phyloP scores from a whole-genome alignment of 768 basidiomycete genomes.

The Russula sp. region DNA sequence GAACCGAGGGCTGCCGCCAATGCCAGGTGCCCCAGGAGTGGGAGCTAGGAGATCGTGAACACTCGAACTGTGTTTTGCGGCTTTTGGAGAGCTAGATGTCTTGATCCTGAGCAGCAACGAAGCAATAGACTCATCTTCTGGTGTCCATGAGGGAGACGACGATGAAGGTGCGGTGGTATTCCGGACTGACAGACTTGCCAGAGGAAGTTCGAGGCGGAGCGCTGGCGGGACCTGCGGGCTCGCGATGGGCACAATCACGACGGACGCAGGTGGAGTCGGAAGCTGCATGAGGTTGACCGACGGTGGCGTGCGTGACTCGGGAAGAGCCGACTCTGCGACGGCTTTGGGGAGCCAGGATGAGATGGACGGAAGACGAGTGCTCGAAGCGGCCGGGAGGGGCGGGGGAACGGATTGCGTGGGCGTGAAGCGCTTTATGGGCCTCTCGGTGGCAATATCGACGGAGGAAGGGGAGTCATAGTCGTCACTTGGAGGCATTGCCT shows the following conservation, averaged over 20 bases:
- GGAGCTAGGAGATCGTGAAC: constrained; percentile 7
- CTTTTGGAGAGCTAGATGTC: constrained; percentile 13
- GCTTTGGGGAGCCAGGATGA: constrained; percentile 21
- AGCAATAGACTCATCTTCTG: constrained; percentile 23
- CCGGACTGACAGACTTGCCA: constrained; percentile 7
- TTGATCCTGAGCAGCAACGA: constrained; percentile 24
- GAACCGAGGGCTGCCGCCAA: background rate
- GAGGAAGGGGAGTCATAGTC: constrained; percentile 13
- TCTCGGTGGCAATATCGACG: background rate
- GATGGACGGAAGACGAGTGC: constrained; percentile 24
- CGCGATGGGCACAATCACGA: constrained; percentile 15
- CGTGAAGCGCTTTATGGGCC: constrained; percentile 12
- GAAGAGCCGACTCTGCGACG: background rate
- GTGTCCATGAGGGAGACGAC: constrained; percentile 23
- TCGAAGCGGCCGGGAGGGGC: background rate
- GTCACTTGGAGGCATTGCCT: constrained; percentile 8
- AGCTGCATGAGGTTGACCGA: constrained; percentile 17
- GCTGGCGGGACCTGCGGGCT: constrained; percentile 22
- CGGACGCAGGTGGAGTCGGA: constrained; percentile 22
- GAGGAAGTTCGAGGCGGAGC: constrained; percentile 23
- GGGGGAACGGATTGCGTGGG: background rate
- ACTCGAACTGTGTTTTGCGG: background rate
- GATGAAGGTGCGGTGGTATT: background rate
- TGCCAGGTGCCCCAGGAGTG: background rate
- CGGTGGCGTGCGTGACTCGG: constrained; percentile 10